Evolutionary conservation across 2,329 filamentous ascomycete species (phyloP).

Genomic region (Saccharata proteae): DNA sequence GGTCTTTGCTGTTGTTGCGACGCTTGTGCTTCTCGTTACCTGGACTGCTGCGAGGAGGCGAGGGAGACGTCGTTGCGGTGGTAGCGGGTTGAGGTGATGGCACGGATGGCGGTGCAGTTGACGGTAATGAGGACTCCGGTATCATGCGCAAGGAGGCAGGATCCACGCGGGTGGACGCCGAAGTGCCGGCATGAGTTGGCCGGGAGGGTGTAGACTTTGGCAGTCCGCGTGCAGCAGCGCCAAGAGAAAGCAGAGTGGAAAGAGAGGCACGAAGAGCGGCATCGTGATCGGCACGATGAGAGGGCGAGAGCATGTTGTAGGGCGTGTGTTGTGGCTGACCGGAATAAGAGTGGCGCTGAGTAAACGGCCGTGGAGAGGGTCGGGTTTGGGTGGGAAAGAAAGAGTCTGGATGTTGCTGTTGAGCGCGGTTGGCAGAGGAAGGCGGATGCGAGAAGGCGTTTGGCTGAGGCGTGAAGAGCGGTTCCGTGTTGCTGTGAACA

Average conservation of each 20-base stretch:
- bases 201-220: constrained; percentile 42
- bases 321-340: constrained; percentile 38
- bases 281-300: constrained; percentile 78
- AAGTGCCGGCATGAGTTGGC: neutral
- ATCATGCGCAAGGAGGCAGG: constrained; percentile 46
- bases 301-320: constrained; percentile 59
- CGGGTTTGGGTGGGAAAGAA: constrained; percentile 28
- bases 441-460: constrained; percentile 87
- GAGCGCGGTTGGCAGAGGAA: constrained; percentile 36
- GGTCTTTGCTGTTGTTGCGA: constrained; percentile 9
- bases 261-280: constrained; percentile 83
- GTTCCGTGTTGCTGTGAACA: constrained; percentile 36
- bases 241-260: constrained; percentile 92
- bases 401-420: constrained; percentile 14
- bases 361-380: constrained; percentile 18
- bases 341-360: constrained; percentile 29
- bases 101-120: constrained; percentile 16
- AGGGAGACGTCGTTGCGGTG: constrained; percentile 17
- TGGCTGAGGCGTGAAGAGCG: constrained; percentile 68
- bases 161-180: constrained; percentile 32
- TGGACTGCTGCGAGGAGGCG: constrained; percentile 8
- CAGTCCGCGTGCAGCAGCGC: constrained; percentile 73
- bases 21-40: constrained; percentile 10
- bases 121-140: constrained; percentile 45
- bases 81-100: constrained; percentile 17